Evolutionary conservation across 495 filamentous ascomycete genomes (phyloP), one percentile per base, ranked within the genome.

Genomic region (Cercophora sp.): DNA sequence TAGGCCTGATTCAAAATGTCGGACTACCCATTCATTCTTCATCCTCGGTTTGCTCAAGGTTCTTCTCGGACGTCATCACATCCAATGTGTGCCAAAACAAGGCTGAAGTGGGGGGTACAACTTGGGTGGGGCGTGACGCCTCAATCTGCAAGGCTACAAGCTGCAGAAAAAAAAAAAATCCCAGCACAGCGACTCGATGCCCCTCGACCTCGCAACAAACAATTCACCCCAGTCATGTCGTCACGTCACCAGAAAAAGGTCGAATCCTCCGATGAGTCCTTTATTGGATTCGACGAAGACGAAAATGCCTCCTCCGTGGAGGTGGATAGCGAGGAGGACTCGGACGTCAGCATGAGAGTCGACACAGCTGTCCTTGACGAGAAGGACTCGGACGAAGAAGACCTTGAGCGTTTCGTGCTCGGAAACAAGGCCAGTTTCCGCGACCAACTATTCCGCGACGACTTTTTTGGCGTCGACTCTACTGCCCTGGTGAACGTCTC

Each of bases 351-450:
- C 23, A 34, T 27, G 31, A 56, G 54, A 51, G 32, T 59, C 36
- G 56, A 54, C 31, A 59, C 16, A 2, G 27, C 40, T n/a, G n/a
- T 36, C 39, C 27, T 47, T 20, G 58, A 73, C 13, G 84, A 85
- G 36, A 92, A 90, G 65, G 89, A 94, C 59, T 83, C 78, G 46
- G 81, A 84, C 26, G 92, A 97, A 63, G 79, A 81, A 60, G 89
- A 89, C 65, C 79, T 97, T 13, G 91, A 96, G 70, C 78, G 80
- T 53, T 75, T 95, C 52, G 85, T 97, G 2, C 87, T 97, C 43
- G 92, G 92, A 24, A 87, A 93, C 61, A 78, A 85, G 36, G 79
- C 79, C n/a, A 88, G 84, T 23, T 96, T 96, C 65, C 80, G 81
- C 39, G 78, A 81, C 35, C 84, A 82, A 41, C 73, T 96, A 57